Evolutionary conservation across 257 asterid species (phyloP).

Genomic region (Anisodus tanguticus): DNA sequence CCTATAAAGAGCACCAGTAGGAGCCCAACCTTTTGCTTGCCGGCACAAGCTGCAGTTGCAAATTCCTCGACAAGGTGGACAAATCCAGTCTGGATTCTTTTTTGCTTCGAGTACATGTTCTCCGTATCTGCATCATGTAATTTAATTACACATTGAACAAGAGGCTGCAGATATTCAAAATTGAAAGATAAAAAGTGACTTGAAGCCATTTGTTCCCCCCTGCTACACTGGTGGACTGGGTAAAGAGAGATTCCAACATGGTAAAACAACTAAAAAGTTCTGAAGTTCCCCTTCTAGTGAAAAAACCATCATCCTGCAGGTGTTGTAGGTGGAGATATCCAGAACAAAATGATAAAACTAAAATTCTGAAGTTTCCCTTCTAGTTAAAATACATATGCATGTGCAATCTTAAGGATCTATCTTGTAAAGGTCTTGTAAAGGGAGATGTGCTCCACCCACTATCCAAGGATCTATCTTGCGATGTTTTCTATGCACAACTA

Average conservation of each 20-base stretch:
- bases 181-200: not conserved
- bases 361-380: conserved; percentile 15
- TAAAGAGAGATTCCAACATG: not conserved
- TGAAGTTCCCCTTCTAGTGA: not conserved
- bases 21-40: conserved; percentile 95
- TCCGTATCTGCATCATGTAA: conserved; percentile 64
- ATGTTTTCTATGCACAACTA: not conserved
- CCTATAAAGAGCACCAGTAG: conserved; percentile 81
- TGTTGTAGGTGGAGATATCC: not conserved
- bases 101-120: conserved; percentile 92
- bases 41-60: conserved; percentile 99
- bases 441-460: not conserved
- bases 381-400: not conserved
- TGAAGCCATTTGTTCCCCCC: not conserved
- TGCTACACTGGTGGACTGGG: not conserved
- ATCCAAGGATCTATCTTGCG: not conserved
- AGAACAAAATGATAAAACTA: not conserved
- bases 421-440: not conserved
- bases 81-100: conserved; percentile 81
- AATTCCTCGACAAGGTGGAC: conserved; percentile 93
- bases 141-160: not conserved
- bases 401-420: too few species aligned
- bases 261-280: not conserved
- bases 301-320: not conserved
- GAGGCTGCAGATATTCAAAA: not conserved